Conservation (phyloP, 306 rosid species). For the Cucurbita ficifolia region DNA sequence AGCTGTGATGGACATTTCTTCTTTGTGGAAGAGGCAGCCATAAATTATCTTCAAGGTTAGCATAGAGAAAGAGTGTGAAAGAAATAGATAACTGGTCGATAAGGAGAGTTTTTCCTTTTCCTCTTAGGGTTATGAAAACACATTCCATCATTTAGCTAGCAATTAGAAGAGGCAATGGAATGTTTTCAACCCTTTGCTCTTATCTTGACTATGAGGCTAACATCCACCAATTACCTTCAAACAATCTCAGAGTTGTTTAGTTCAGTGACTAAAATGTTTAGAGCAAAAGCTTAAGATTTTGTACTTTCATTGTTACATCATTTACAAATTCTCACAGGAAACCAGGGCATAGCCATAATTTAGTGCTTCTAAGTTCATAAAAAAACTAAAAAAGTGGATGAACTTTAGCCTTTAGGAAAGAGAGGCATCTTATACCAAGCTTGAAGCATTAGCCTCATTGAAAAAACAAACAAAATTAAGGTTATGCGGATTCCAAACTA, state of each 20-base stretch:
- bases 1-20: constrained; percentile 16
- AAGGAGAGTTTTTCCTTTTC: background rate
- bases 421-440: constrained; percentile 7
- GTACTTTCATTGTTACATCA: background rate
- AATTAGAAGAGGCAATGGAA: constrained; percentile 1
- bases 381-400: background rate
- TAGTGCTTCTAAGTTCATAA: background rate
- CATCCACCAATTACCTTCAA: background rate
- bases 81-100: background rate
- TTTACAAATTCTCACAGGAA: background rate
- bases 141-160: background rate
- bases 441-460: background rate
- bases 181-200: background rate
- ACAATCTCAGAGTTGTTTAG: background rate
- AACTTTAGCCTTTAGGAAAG: background rate
- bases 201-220: constrained; percentile 1
- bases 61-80: background rate
- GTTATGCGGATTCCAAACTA: background rate
- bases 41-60: background rate
- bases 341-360: background rate
- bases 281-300: background rate
- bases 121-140: background rate
- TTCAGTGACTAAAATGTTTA: background rate
- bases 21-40: constrained; percentile 8
- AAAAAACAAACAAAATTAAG: background rate